Evolutionary conservation across 805 yeast species (phyloP).

Genomic region (Pichia insulana): DNA sequence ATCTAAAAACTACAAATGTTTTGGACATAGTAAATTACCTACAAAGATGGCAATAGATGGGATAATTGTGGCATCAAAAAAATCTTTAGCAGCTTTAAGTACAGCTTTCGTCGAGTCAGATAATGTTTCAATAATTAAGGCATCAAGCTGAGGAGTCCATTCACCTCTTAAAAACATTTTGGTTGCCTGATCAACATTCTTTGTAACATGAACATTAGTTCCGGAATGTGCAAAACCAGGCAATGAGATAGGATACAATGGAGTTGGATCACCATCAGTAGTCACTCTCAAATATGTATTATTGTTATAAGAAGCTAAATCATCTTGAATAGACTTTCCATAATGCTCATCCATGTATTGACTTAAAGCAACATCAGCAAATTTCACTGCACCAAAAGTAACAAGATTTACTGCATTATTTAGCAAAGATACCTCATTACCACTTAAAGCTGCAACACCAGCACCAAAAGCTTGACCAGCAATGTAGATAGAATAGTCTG

Average conservation of each 20-base stretch:
- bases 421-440: not conserved
- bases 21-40: constrained; percentile 2
- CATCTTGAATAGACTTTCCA: not conserved
- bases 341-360: constrained; percentile 4
- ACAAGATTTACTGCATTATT: not conserved
- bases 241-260: not conserved
- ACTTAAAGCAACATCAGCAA: constrained; percentile 1
- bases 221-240: not conserved
- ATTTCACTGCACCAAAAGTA: constrained; percentile 2
- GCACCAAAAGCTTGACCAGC: constrained; percentile 4
- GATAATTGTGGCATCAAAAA: not conserved
- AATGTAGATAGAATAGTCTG: not conserved
- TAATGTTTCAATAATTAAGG: not conserved
- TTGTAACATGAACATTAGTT: not conserved
- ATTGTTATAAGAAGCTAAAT: not conserved
- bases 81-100: not conserved
- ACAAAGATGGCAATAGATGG: not conserved
- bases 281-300: constrained; percentile 3
- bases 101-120: not conserved
- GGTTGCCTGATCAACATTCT: not conserved
- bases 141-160: constrained; percentile 1
- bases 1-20: too few species aligned
- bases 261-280: constrained; percentile 2
- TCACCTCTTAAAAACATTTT: not conserved
- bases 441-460: constrained; percentile 1